These are phyloP conservation scores for Furcasterigmium sp. DNA, from an alignment of 2,329 filamentous ascomycete species.

Conservation along the genomic window DNA sequence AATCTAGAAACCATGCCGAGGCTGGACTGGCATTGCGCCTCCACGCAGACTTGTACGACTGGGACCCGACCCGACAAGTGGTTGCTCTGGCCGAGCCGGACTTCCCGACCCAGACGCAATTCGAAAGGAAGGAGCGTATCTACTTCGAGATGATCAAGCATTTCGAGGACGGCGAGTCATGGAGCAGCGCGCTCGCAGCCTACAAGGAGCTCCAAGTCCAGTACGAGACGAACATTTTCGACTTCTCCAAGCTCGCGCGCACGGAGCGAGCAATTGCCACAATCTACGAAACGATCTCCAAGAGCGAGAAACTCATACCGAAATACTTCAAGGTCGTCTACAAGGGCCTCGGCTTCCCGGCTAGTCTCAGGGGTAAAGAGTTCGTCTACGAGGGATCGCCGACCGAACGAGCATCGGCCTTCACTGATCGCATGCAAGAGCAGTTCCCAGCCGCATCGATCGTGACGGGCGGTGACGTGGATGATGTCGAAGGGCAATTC, in stretches of 20 bases:
- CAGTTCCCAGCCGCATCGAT: slow-evolving; percentile 84
- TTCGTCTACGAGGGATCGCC: slow-evolving; percentile 85
- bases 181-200: slow-evolving; percentile 80
- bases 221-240: slow-evolving; percentile 84
- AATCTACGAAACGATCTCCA: slow-evolving; percentile 83
- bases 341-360: slow-evolving; percentile 82
- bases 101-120: slow-evolving; percentile 80
- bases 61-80: slow-evolving; percentile 69
- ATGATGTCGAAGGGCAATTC: slow-evolving; percentile 88
- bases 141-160: slow-evolving; percentile 94
- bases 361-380: slow-evolving; percentile 77
- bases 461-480: slow-evolving; percentile 60
- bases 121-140: slow-evolving; percentile 86
- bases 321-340: slow-evolving; percentile 92
- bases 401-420: slow-evolving; percentile 71
- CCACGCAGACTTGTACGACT: slow-evolving; percentile 88
- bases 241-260: slow-evolving; percentile 86
- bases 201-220: slow-evolving; percentile 90
- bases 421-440: slow-evolving; percentile 88
- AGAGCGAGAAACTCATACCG: slow-evolving; percentile 70
- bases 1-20: slow-evolving; percentile 75
- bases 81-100: slow-evolving; percentile 64
- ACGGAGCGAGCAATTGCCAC: slow-evolving; percentile 87
- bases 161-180: slow-evolving; percentile 91
- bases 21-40: slow-evolving; percentile 84